Evolutionary conservation across 768 basidiomycete species (phyloP), one percentile per base, ranked within the genome.

Genomic region (Suillus fuscotomentosus): DNA sequence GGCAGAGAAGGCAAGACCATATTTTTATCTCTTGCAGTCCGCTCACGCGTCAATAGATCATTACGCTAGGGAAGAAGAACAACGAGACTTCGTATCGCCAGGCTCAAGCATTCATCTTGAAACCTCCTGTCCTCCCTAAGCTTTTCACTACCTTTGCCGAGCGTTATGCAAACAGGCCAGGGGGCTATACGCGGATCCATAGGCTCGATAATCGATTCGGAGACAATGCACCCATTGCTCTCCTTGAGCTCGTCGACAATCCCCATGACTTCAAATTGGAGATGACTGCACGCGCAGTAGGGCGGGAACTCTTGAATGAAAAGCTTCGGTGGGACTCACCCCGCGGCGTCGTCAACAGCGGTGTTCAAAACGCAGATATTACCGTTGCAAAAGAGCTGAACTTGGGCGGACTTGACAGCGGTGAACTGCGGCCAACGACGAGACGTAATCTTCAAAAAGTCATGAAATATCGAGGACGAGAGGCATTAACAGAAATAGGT

Each of bases 181-280:
- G 97, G 1, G 97, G 97, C 10, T 99, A 98, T 80, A 99, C 97
- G 6, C 89, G 97, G 27, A 89, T 99, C 66, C 89, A 94, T 75
- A 94, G 90, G 74, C 92, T 88, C 67, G 97, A 96, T n/a, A 86
- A 90, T 74, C 87, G 97, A 6, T 82, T 79, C 63, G 95, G 96
- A 15, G 97, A 99, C 80, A 93, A 96, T 70, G 97, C 97, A 31
- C 94, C 95, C 2, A 84, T 89, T 70, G 95, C 96, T 4, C 86
- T 99, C 67, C 77, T 99, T 51, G 94, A 97, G 75, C 82, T 99
- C n/a, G 96, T 99, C 38, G 97, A 99, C 80, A 91, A 92, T 71
- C 94, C 94, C 17, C 82, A 85, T 64, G 97, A 99, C 78, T 79
- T 98, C 50, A 88, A 89, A 65, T 91, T 88, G 73, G 94, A 96